phyloP scores from a whole-genome alignment of 768 basidiomycete genomes.

The Leucocoprinus leucothites region DNA sequence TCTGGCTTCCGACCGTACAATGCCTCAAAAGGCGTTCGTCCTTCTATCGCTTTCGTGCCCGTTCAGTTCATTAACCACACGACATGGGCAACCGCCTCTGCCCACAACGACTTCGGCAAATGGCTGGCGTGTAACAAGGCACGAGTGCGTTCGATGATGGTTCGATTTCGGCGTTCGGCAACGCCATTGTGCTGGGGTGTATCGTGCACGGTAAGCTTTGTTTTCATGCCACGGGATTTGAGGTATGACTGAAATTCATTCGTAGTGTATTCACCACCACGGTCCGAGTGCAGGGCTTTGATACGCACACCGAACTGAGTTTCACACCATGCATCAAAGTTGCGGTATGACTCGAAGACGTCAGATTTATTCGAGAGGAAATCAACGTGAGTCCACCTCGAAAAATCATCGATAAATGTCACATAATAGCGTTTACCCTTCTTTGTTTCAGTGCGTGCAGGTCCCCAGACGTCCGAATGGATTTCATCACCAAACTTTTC shows the following conservation, averaged over 20 bases:
- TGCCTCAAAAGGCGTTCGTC: slow-evolving; percentile 26
- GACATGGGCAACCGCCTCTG: slow-evolving; percentile 29
- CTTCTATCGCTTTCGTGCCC: slow-evolving; percentile 22
- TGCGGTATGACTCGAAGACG: slow-evolving; percentile 25
- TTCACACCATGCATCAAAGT: slow-evolving; percentile 28
- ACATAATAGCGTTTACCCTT: no score
- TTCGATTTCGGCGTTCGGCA: slow-evolving; percentile 37
- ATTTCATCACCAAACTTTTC: no score
- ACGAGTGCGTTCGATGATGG: slow-evolving; percentile 27
- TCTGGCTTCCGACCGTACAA: slow-evolving; percentile 27
- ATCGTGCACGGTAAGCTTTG: slow-evolving; percentile 36
- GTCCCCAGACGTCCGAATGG: no score
- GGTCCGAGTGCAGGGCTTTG: slow-evolving; percentile 36
- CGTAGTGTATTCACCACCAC: slow-evolving; percentile 41
- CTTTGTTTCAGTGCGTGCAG: no score
- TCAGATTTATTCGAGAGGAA: no score
- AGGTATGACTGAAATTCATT: slow-evolving; percentile 30
- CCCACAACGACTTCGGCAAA: slow-evolving; percentile 36
- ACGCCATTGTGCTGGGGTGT: slow-evolving; percentile 43
- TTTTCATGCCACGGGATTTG: slow-evolving; percentile 31
- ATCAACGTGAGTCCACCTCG: no score
- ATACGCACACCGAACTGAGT: slow-evolving; percentile 27
- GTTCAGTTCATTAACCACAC: slow-evolving; percentile 35
- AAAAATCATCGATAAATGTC: no score
- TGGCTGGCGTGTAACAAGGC: slow-evolving; percentile 33